Conservation (phyloP, 1,284 basidiomycete species). For the Inonotus obliquus region DNA sequence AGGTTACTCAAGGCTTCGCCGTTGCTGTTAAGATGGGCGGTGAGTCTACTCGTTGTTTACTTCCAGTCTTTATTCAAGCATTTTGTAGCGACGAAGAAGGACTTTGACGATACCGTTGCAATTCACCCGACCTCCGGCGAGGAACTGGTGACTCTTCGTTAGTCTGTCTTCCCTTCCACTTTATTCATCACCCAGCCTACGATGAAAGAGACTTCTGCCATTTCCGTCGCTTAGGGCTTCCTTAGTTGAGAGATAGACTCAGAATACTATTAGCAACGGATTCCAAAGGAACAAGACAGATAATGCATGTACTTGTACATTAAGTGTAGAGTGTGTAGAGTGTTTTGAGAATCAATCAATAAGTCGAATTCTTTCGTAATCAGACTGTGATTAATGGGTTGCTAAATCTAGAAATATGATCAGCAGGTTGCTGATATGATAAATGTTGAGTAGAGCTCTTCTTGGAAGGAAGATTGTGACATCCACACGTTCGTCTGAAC, state of each 20-base stretch:
- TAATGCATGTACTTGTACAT: no score
- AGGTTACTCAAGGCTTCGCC: constrained; percentile 90
- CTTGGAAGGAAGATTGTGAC: background rate
- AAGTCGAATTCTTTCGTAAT: background rate
- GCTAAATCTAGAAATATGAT: background rate
- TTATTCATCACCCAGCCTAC: background rate
- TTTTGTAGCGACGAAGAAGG: constrained; percentile 65
- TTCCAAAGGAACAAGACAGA: no score
- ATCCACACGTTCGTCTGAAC: background rate
- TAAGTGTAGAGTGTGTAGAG: no score
- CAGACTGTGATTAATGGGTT: background rate
- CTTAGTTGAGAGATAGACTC: no score
- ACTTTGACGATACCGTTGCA: constrained; percentile 86
- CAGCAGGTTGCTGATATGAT: background rate
- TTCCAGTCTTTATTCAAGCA: no score
- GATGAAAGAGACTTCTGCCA: no score
- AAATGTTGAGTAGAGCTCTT: background rate
- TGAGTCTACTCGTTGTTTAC: no score
- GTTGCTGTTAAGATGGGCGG: constrained; percentile 97
- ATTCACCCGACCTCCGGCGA: constrained; percentile 85
- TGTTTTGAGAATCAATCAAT: no score
- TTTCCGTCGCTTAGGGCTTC: no score
- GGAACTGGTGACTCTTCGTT: constrained; percentile 28
- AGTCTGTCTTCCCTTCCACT: background rate
- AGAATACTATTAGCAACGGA: no score